Evolutionary conservation across 345 rosid genomes (phyloP), one percentile per base, ranked within the genome.

Genomic region (Boechera divaricarpa): DNA sequence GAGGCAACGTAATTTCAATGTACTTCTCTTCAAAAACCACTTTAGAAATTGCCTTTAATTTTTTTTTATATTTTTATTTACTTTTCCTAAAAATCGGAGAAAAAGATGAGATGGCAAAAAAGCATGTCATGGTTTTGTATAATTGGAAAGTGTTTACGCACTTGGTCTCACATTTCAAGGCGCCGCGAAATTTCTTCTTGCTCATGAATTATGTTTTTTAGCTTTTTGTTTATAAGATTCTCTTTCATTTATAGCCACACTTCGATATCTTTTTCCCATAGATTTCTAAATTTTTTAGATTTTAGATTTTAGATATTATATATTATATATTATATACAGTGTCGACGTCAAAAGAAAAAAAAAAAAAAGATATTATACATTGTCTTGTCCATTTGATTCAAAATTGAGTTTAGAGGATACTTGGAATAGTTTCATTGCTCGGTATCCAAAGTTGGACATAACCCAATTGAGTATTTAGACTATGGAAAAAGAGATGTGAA

Each of bases 171-270:
- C 74, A 67, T 67, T 57, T 31, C 79, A 68, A 49, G 68, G 51
- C 79, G 79, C 79, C 74, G 68, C 74, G 62, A 48, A 67, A 67
- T 59, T 38, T 48, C 51, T 38, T 57, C 57, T 26, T 48, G 67
- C 38, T 31, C 16, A 54, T 54, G 35, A 12, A 24, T 10, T 6
- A 52, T 39, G 2, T 28, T 63, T 5, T 56, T 10, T 45, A 38
- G 10, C 51, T 75, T 75, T 68, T 75, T 75, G 59, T 57, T 67
- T 36, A 58, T 31, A 18, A 68, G 69, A 60, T 76, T 75, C 54
- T 68, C 45, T 59, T 38, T 41, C 58, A 5, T 55, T 68, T n/a
- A 31, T 51, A 12, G 39, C 76, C 61, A 72, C 28, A 24, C 39
- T 60, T 62, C 41, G 21, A 51, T 49, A 1, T 6, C 24, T 21